phyloP scores from a whole-genome alignment of 208 protist genomes.

The Hexamita inflata region DNA sequence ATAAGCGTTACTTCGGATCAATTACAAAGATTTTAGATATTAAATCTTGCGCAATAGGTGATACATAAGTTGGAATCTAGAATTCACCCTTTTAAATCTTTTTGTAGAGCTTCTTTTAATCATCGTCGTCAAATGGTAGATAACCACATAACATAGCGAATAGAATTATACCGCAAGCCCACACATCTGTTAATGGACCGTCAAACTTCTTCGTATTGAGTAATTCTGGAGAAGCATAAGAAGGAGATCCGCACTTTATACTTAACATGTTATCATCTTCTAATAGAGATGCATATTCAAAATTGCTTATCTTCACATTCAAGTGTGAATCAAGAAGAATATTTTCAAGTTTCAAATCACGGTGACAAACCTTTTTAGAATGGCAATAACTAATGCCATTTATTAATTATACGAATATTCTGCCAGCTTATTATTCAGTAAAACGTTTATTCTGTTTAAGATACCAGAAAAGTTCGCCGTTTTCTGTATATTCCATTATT shows the following conservation, averaged over 20 bases:
- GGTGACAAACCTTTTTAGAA: too few species aligned
- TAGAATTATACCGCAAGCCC: conserved; percentile 10
- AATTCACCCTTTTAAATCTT: neutral
- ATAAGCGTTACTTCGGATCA: conserved; percentile 3
- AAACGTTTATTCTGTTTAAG: too few species aligned
- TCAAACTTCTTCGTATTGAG: neutral
- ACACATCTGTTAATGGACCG: conserved; percentile 13
- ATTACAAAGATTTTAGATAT: conserved; percentile 2
- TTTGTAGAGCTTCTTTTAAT: neutral
- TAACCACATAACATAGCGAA: conserved; percentile 14
- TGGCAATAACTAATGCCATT: too few species aligned
- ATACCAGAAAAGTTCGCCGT: too few species aligned
- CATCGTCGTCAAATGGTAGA: neutral
- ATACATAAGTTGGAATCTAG: neutral
- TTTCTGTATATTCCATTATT: too few species aligned
- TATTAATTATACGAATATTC: too few species aligned
- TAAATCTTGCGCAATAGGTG: neutral
- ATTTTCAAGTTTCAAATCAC: conserved; percentile 41
- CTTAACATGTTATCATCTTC: neutral
- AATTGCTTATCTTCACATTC: conserved; percentile 11
- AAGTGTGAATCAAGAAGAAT: conserved; percentile 23
- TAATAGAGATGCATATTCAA: neutral
- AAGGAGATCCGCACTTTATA: neutral
- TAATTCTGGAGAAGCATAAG: conserved; percentile 22
- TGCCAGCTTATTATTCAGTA: too few species aligned